Base-by-base conservation (phyloP, 805 yeast species). In the Starmerella stigmatis region DNA sequence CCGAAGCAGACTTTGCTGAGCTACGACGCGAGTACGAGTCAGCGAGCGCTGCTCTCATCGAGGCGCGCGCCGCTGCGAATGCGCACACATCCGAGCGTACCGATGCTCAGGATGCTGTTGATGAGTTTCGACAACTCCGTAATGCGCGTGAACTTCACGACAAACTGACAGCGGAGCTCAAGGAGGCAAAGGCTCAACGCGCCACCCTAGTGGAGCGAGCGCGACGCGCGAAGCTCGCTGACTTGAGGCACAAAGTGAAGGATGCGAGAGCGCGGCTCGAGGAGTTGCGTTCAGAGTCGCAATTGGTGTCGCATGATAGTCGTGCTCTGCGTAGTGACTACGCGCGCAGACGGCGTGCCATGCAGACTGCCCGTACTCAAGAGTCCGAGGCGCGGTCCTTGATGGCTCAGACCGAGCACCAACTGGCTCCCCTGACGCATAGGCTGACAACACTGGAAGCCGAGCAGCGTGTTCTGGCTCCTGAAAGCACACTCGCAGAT, bases 1-100 rank as follows among this genome's bases (percentile, higher is more conserved):
- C 22, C 3, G 81, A 94, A 49, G 95, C 96, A 0, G 83, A 95
- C 0, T 63, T 68, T 7, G 92, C 83, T 31, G 73, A 61, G 53
- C n/a, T 38, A 17, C 73, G 75, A 37, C 67, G 66, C 23, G 85
- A 85, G 46, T 89, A 82, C 60, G 89, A 81, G 10, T 48, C 53
- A 13, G 63, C 85, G 41, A 71, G 73, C 52, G 81, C 76, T 15
- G 77, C 79, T 54, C 43, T 52, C 16, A 46, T 80, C 34, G 68
- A 66, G 23, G 79, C 89, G 3, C 79, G 74, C 46, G 81, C 77
- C 34, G 68, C 70, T 2, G 71, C 94, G 0, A 73, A 79, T 3
- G 62, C 74, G 88, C 60, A 73, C 79, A 30, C 69, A 79, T 34
- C 80, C 75, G 53, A 74, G 78, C 29, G 97, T 85, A 59, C 70